phyloP scores from a whole-genome alignment of 495 filamentous ascomycete species.

The Evernia prunastri region DNA sequence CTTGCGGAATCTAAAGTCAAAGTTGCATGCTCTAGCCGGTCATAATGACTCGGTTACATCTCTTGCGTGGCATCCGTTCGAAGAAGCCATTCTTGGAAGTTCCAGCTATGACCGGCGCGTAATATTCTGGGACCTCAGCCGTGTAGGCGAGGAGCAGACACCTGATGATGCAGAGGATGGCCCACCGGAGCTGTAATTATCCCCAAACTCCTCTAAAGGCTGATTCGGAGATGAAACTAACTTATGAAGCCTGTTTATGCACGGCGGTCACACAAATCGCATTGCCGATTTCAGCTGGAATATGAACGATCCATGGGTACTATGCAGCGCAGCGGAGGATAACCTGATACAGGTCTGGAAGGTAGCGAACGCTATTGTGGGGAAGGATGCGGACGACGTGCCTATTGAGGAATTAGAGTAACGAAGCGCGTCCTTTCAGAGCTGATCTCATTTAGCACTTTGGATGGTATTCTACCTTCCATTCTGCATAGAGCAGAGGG shows the following conservation, averaged over 20 bases:
- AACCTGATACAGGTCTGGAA: slow-evolving; percentile 97
- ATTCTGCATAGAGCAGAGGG: not conserved
- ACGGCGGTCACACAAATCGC: slow-evolving; percentile 94
- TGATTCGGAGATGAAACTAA: slow-evolving; percentile 24
- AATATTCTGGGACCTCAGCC: slow-evolving; percentile 91
- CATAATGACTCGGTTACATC: slow-evolving; percentile 87
- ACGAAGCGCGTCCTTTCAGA: slow-evolving; percentile 20
- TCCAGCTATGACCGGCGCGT: slow-evolving; percentile 87
- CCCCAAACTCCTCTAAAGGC: not conserved
- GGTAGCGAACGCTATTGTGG: slow-evolving; percentile 82
- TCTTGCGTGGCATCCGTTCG: slow-evolving; percentile 86
- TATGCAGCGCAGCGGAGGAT: slow-evolving; percentile 91
- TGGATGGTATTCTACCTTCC: not conserved
- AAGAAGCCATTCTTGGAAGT: slow-evolving; percentile 80
- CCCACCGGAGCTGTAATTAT: slow-evolving; percentile 81
- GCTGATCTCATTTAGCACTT: not conserved
- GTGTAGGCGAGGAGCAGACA: slow-evolving; percentile 86
- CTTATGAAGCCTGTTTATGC: slow-evolving; percentile 77
- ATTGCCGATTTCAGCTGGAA: slow-evolving; percentile 98
- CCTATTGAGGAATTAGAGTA: slow-evolving; percentile 70
- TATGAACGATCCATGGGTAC: slow-evolving; percentile 87
- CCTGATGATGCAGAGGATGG: slow-evolving; percentile 96
- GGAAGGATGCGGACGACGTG: slow-evolving; percentile 71
- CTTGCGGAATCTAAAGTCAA: slow-evolving; percentile 76
- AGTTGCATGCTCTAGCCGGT: slow-evolving; percentile 76